These are phyloP conservation scores for Cyanidiococcus yangmingshanensis DNA, from an alignment of 23 red algal genomes.

Conservation along the genomic window DNA sequence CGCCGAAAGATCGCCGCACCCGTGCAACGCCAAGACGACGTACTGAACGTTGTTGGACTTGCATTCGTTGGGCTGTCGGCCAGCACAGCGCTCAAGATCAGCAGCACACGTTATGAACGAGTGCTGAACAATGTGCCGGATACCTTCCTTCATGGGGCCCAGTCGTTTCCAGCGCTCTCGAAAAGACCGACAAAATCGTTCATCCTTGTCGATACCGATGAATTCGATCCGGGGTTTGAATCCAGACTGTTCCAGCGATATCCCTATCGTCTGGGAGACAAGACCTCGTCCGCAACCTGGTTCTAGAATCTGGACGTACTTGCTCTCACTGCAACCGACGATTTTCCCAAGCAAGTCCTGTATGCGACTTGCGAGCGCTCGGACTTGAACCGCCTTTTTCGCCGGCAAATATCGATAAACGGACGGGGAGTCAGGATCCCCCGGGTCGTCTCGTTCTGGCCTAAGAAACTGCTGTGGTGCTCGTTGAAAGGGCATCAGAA, in stretches of 20 bases:
- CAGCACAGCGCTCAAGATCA: background rate
- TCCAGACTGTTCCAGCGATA: background rate
- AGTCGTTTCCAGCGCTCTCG: background rate
- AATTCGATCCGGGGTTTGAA: background rate
- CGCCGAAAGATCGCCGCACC: background rate
- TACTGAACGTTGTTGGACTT: background rate
- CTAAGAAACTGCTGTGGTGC: background rate
- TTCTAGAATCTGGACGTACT: background rate
- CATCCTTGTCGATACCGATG: constrained; percentile 3
- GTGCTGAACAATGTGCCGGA: background rate
- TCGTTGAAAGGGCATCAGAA: background rate
- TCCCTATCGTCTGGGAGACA: background rate
- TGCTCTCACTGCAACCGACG: background rate
- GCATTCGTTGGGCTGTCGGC: background rate
- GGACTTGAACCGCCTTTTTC: background rate
- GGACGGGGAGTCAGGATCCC: background rate
- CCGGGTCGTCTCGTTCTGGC: background rate
- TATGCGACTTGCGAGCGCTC: background rate
- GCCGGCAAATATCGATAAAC: background rate
- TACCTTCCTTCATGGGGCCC: background rate
- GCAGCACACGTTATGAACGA: background rate
- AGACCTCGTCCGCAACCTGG: constrained; percentile 6
- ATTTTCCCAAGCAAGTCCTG: background rate
- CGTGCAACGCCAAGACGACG: constrained; percentile 11
- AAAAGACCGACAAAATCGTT: background rate